Conservation (phyloP, 164 flowering plant species). For the Stephania yunnanensis region DNA sequence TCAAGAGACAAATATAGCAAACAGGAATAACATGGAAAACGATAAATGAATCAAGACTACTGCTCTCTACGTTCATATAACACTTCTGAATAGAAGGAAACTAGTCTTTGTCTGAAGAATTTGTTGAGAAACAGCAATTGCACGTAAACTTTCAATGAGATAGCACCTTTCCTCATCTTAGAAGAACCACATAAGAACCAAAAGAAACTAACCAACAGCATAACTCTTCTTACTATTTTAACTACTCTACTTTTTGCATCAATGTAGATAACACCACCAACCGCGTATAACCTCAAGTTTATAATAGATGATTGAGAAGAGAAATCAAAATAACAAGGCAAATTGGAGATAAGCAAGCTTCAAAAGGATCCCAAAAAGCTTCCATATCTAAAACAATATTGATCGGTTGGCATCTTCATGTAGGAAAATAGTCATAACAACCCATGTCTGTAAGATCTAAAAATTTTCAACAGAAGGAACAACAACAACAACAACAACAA, state of each 20-base stretch:
- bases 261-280: constrained; percentile 97
- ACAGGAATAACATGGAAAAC: neutral
- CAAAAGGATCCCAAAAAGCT: neutral
- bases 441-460: neutral
- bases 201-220: constrained; percentile 57
- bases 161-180: too few species aligned
- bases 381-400: neutral
- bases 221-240: constrained; percentile 97
- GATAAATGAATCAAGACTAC: neutral
- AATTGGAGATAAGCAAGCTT: neutral
- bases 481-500: too few species aligned
- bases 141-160: too few species aligned
- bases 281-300: constrained; percentile 73
- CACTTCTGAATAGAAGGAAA: too few species aligned
- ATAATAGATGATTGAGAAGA: neutral
- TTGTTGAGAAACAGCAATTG: too few species aligned
- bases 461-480: neutral
- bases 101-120: too few species aligned
- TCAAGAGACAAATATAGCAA: neutral
- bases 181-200: too few species aligned
- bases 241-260: constrained; percentile 99
- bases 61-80: too few species aligned
- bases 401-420: neutral
- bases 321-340: neutral
- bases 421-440: neutral